Percentiles rank a stretch among this genome's conserved stretches.
Conservation (phyloP, 129 eudicot genomes). For the Flaveria ramosissima region DNA sequence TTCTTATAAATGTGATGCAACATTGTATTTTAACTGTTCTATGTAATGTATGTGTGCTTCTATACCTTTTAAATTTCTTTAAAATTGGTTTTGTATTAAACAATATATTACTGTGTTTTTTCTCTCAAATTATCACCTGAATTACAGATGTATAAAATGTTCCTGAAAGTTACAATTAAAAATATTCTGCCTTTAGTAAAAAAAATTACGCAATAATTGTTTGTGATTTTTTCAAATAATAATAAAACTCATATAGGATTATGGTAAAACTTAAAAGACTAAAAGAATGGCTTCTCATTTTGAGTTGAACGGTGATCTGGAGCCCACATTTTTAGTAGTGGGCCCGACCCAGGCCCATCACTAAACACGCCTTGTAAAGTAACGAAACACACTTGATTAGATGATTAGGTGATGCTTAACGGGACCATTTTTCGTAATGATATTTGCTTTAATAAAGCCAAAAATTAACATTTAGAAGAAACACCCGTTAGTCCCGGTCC, state of each 20-base stretch:
- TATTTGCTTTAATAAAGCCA: conserved; percentile 35
- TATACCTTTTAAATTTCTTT: too few relatives aligned
- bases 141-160: too few relatives aligned
- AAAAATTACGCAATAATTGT: background rate
- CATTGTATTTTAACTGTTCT: background rate
- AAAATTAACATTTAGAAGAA: background rate
- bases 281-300: background rate
- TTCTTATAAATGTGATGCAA: too few relatives aligned
- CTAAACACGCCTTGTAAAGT: conserved; percentile 36
- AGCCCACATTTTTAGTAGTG: conserved; percentile 34
- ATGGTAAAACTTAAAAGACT: background rate
- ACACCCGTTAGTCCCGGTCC: conserved; percentile 35
- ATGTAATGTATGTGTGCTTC: background rate
- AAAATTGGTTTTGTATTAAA: background rate
- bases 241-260: background rate
- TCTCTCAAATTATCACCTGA: too few relatives aligned
- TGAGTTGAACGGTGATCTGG: background rate
- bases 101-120: background rate
- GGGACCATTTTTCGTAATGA: conserved; percentile 38
- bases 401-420: conserved; percentile 24
- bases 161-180: too few relatives aligned
- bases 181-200: too few relatives aligned
- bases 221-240: background rate
- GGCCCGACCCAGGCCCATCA: conserved; percentile 40
- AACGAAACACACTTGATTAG: conserved; percentile 34